Evolutionary conservation across 2,329 filamentous ascomycete species (phyloP), one percentile per base, ranked within the genome.

Genomic region (Botrytis pseudocinerea): DNA sequence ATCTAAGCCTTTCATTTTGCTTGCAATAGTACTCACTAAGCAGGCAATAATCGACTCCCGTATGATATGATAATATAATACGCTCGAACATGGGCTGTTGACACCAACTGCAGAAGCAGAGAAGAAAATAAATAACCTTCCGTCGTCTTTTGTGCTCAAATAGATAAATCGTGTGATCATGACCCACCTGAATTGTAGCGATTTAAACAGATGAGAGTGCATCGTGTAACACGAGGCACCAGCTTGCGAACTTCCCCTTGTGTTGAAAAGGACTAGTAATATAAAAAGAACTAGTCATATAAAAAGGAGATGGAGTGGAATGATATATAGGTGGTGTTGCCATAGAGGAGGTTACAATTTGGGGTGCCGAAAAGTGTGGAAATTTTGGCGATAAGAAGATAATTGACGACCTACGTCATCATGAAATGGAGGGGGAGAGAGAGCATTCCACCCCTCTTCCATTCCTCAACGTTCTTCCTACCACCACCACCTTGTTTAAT

Each of bases 321-420:
- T 8, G n/a, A 57, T 28, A 28, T 28, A 18, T 28, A 18, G 51
- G n/a, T 57, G n/a, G n/a, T 16, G 51, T 57, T 18, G n/a, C 6
- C 7, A 32, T n/a, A n/a, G 48, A 51, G 18, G 51, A 57, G 51
- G 51, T 28, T 32, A 18, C 14, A 18, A 54, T 54, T 54, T 12
- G 51, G 51, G 1, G n/a, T 54, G 51, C 51, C 51, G 42, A 64
- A 46, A 64, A 46, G 8, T 46, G 42, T 64, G 40, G 38, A 32
- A 46, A 46, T 64, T 48, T 25, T 68, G 64, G 35, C 18, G 64
- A 38, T n/a, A 42, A 22, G 64, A 35, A 40, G 46, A 54, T 42
- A 18, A 4, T 42, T 42, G 16, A 16, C 40, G 35, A 14, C 35
- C 35, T 69, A 69, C 65, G 65, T 69, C 65, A 69, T 69, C n/a